These are phyloP conservation scores for Chloranthus sessilifolius DNA, from an alignment of 164 flowering plant genomes.

Conservation along the genomic window DNA sequence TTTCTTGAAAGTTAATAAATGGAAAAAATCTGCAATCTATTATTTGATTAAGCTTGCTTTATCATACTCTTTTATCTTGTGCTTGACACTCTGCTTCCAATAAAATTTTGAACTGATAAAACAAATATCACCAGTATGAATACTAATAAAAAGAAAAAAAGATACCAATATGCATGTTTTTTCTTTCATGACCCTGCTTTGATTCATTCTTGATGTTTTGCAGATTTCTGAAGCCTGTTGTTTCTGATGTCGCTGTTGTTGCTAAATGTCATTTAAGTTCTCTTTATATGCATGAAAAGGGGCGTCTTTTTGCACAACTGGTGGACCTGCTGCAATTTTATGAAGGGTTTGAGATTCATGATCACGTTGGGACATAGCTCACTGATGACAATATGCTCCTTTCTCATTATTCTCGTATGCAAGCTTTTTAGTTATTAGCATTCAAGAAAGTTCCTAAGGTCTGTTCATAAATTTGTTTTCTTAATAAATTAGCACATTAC, in stretches of 20 bases:
- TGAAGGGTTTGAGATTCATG: slow-evolving; percentile 94
- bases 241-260: slow-evolving; percentile 92
- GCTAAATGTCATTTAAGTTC: slow-evolving; percentile 92
- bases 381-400: slow-evolving; percentile 89
- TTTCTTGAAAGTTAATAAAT: no score
- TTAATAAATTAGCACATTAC: background rate
- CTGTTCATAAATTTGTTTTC: slow-evolving; percentile 4
- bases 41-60: no score
- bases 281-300: slow-evolving; percentile 80
- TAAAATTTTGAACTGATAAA: no score
- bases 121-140: no score
- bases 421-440: slow-evolving; percentile 82
- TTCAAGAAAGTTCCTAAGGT: slow-evolving; percentile 97
- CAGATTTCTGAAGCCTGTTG: slow-evolving; percentile 82
- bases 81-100: no score
- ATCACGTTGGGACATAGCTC: slow-evolving; percentile 75
- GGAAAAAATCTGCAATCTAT: no score
- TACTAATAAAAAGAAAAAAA: no score
- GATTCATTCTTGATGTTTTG: background rate
- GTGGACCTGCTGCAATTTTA: slow-evolving; percentile 94
- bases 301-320: slow-evolving; percentile 86
- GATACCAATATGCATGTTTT: no score
- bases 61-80: no score
- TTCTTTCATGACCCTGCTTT: no score
- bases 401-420: slow-evolving; percentile 77